These are phyloP conservation scores for Wickerhamiella dianesei DNA, from an alignment of 805 yeast genomes.

Conservation along the genomic window DNA sequence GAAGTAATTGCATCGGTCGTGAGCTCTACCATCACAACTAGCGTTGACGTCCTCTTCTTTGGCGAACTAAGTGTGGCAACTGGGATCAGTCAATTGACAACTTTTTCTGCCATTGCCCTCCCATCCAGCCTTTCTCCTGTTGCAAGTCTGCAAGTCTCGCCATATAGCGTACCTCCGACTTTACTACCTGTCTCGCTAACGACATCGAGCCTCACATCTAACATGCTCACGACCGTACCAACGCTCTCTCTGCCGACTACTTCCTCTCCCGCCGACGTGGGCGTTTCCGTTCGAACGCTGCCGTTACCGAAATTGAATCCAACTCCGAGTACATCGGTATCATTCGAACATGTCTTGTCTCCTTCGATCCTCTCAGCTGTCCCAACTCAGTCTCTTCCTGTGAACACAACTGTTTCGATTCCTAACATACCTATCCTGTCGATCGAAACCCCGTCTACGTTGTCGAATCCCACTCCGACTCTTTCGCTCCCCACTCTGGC, in stretches of 20 bases:
- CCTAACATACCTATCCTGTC: background rate
- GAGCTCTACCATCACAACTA: background rate
- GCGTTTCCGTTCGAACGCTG: background rate
- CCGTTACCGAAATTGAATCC: no score
- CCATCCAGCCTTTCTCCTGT: no score
- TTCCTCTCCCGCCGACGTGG: no score
- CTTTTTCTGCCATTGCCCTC: background rate
- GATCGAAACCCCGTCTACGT: constrained; percentile 41
- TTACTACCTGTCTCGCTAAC: no score
- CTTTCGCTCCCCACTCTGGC: background rate
- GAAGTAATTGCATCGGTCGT: background rate
- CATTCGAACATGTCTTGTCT: no score
- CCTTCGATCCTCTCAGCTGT: no score
- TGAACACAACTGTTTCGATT: background rate
- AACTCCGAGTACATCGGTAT: no score
- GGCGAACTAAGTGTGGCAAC: background rate
- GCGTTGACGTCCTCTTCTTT: background rate
- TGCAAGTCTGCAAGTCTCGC: no score
- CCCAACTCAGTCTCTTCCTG: background rate
- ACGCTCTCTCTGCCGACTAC: background rate
- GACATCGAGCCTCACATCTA: no score
- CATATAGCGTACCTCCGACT: no score
- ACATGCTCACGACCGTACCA: background rate
- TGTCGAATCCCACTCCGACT: constrained; percentile 42
- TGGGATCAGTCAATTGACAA: background rate